phyloP scores from a whole-genome alignment of 306 rosid genomes.

The Quercus aquifolioides region DNA sequence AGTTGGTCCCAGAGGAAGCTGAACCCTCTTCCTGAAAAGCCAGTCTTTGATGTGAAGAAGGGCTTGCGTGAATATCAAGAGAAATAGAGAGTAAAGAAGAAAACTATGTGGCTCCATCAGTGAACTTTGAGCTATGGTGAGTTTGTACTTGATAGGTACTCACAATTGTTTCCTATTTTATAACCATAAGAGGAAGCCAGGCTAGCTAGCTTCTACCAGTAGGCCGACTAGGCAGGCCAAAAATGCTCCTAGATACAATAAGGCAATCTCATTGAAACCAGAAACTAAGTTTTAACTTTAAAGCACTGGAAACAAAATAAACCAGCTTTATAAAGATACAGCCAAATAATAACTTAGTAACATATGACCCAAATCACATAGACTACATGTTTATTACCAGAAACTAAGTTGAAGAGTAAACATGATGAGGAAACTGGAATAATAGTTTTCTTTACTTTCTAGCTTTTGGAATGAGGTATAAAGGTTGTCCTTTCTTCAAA shows the following conservation, averaged over 20 bases:
- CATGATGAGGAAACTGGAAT: not conserved
- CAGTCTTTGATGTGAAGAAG: too few relatives aligned
- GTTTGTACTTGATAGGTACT: too few relatives aligned
- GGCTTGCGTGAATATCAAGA: too few relatives aligned
- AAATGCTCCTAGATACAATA: not conserved
- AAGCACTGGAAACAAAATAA: not conserved
- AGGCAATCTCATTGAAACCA: not conserved
- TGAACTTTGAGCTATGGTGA: too few relatives aligned
- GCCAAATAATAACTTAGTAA: not conserved
- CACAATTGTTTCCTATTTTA: too few relatives aligned
- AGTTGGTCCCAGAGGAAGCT: too few relatives aligned
- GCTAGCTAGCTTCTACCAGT: too few relatives aligned
- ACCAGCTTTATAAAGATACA: not conserved
- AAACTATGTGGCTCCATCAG: too few relatives aligned
- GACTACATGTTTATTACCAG: not conserved
- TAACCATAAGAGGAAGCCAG: too few relatives aligned
- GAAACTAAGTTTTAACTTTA: not conserved
- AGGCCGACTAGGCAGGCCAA: too few relatives aligned
- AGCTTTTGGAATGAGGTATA: not conserved
- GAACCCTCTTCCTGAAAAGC: too few relatives aligned
- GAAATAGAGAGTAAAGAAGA: too few relatives aligned
- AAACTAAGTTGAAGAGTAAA: not conserved
- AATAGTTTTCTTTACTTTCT: not conserved
- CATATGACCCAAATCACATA: not conserved
- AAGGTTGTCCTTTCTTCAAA: conserved; percentile 12